Evolutionary conservation across 1,284 basidiomycete species (phyloP), one percentile per base, ranked within the genome.

Genomic region (Irpex rosettiformis): DNA sequence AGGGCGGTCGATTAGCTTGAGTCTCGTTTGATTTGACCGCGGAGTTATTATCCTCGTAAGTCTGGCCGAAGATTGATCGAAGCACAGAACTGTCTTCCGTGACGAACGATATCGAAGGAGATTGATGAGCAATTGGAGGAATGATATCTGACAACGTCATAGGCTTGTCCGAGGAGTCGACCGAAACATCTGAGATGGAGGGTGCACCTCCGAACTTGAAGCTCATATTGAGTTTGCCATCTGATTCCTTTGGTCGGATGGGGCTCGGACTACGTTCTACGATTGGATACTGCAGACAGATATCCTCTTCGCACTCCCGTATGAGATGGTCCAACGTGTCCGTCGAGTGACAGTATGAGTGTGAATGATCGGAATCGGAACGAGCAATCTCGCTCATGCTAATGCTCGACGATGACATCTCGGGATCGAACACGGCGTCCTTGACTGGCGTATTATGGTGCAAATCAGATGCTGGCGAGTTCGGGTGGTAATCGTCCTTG

Each of bases 101-200:
- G 52, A 75, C 64, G 2, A 77, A 70, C 10, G 73, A 77, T 0
- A 75, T 55, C n/a, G 54, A 74, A 0, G 76, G 75, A 28, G 79
- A 76, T 13, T 74, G 77, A 62, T 83, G 77, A 5, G 79, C 73
- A 0, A 79, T 76, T 0, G 87, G 82, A 4, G 89, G 88, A 48
- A 91, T 86, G 69, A 91, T 89, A 62, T 91, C 86, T 0, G 87
- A 84, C 13, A 90, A 73, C 1, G 86, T 88, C 57, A 88, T 67
- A 0, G 75, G 75, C 61, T 73, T 70, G 51, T 69, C 62, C 21
- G 64, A 58, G 27, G 65, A 62, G 62, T 64, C 58, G n/a, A 61
- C 21, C 30, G 63, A 45, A 25, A 67, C 58, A 0, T 62, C 61
- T 8, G 69, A 61, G 33, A 70, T 62, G 10, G 74, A 72, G 2